Base-by-base conservation (phyloP, 768 basidiomycete species). In the Boletus bicolor region DNA sequence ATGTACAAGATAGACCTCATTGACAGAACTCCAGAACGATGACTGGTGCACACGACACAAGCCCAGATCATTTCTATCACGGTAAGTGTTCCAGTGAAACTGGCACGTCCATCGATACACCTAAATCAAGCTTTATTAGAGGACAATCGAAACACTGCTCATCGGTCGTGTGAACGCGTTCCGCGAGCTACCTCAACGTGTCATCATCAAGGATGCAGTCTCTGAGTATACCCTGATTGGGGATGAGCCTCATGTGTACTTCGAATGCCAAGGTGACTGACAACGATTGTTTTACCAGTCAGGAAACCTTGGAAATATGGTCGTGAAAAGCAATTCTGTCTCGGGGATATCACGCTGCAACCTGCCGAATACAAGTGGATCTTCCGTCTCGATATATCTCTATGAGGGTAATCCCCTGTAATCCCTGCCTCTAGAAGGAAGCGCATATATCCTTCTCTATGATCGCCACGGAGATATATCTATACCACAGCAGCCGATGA, bases 241-340 rank as follows among this genome's bases (percentile, higher is more conserved):
- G 43, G 51, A 68, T 66, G 48, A 44, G 51, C 3, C 1, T 24
- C 34, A 19, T 32, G 6, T 26, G 21, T 21, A 12, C 26, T 39
- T 26, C 5, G 24, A 28, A 7, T 32, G 6, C 0, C 39, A 15
- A 35, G 34, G 36, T 17, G 17, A 11, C 39, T 60, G 48, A 68
- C 46, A 9, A 21, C 8, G 7, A 24, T 24, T 55, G 51, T 52
- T 36, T 42, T 24, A 44, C 34, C 34, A 69, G 68, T 43, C 1
- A 64, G 58, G 39, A 70, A 64, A 43, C 64, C 59, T 17, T 69
- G 68, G 69, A 61, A 49, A 39, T 70, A 69, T 21, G 68, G 69
- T 21, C 66, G 51, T 5, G 69, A 62, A 36, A 70, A 67, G 57
- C 60, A 24, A 5, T 69, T 69, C 56, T 56, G 55, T 46, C 67